Evolutionary conservation across 192 early-diverging fungal genomes (phyloP).

Genomic region (Rhizoclosmatium sp.): DNA sequence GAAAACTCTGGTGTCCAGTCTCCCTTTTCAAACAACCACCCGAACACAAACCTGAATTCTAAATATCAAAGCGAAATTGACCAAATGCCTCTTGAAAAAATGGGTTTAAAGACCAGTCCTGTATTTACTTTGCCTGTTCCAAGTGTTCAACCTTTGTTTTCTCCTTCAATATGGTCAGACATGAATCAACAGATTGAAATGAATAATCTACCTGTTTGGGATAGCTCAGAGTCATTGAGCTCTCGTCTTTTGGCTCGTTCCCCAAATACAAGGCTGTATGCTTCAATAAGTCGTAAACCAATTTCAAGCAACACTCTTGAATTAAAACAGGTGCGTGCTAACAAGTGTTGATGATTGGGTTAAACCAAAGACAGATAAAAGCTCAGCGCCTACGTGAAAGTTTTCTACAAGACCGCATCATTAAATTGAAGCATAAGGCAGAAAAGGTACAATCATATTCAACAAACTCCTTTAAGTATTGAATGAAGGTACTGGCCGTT

Average conservation of each 20-base stretch:
- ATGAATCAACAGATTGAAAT: neutral
- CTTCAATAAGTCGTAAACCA: slow-evolving; percentile 8
- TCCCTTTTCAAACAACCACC: too few relatives aligned
- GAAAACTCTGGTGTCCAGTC: too few relatives aligned
- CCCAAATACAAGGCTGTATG: neutral
- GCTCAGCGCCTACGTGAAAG: slow-evolving; percentile 37
- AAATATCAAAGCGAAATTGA: too few relatives aligned
- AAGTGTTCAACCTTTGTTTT: neutral
- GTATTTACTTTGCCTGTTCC: neutral
- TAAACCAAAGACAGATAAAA: slow-evolving; percentile 14
- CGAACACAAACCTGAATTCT: too few relatives aligned
- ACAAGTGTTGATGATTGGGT: neutral
- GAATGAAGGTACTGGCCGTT: slow-evolving; percentile 8
- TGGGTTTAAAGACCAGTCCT: too few relatives aligned
- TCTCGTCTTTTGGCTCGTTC: neutral
- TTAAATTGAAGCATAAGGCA: slow-evolving; percentile 38
- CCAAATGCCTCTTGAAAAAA: too few relatives aligned
- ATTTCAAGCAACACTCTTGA: slow-evolving; percentile 17
- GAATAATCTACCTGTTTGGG: slow-evolving; percentile 28
- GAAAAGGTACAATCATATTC: slow-evolving; percentile 21
- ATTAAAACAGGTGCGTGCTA: slow-evolving; percentile 24
- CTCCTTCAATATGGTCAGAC: too few relatives aligned
- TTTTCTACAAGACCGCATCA: slow-evolving; percentile 33
- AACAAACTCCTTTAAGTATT: neutral
- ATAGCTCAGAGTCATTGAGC: slow-evolving; percentile 28